Evolutionary conservation across 495 filamentous ascomycete genomes (phyloP).

Genomic region (Aspergillus campestris): DNA sequence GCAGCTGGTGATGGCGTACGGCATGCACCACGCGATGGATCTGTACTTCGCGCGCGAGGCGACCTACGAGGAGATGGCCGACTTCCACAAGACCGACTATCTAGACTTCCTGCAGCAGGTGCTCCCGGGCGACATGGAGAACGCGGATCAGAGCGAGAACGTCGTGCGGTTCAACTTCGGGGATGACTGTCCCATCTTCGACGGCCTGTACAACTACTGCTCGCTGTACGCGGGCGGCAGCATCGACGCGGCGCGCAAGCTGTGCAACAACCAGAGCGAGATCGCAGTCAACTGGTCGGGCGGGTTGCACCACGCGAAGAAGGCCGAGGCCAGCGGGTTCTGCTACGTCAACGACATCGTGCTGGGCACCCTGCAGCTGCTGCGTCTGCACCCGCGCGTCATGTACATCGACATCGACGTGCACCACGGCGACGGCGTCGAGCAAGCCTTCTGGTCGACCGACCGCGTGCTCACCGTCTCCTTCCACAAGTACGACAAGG

Average conservation of each 20-base stretch:
- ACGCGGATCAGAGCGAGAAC: constrained; percentile 31
- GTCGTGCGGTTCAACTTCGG: constrained; percentile 68
- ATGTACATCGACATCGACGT: constrained; percentile 98
- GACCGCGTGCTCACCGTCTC: constrained; percentile 94
- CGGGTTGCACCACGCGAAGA: constrained; percentile 95
- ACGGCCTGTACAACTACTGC: constrained; percentile 91
- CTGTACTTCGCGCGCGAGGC: constrained; percentile 74
- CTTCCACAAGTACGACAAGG: constrained; percentile 91
- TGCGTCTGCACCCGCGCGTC: constrained; percentile 81
- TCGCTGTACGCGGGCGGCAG: constrained; percentile 86
- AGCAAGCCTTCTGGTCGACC: constrained; percentile 94
- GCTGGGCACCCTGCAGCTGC: constrained; percentile 81
- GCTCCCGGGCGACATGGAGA: constrained; percentile 38
- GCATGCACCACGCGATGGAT: constrained; percentile 94
- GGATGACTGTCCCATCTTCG: constrained; percentile 93
- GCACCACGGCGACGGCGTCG: constrained; percentile 94
- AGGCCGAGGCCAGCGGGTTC: constrained; percentile 87
- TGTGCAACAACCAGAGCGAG: constrained; percentile 76
- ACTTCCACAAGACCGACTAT: constrained; percentile 85
- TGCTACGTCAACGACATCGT: constrained; percentile 99
- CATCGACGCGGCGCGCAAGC: constrained; percentile 83
- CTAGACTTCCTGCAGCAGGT: constrained; percentile 65
- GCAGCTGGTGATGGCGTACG: constrained; percentile 84
- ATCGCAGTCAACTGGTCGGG: constrained; percentile 99
- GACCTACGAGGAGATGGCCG: constrained; percentile 75